Evolutionary conservation across 2,329 filamentous ascomycete genomes (phyloP).

Genomic region (Drechslerella stenobrocha): DNA sequence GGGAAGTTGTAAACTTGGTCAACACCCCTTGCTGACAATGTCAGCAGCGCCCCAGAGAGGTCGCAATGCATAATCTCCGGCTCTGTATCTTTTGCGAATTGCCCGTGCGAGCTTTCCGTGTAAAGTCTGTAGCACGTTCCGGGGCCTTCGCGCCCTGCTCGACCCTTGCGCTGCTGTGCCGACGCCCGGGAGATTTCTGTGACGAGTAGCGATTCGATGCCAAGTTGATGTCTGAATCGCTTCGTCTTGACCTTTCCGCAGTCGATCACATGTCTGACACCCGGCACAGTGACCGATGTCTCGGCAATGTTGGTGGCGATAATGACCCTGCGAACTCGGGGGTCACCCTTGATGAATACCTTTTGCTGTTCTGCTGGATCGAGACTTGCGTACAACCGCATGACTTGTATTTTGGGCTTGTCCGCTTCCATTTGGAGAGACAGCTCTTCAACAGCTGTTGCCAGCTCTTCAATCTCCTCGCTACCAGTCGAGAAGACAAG

Average conservation of each 20-base stretch:
- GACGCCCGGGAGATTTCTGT: slow-evolving; percentile 79
- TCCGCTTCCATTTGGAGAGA: slow-evolving; percentile 66
- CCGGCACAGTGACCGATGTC: slow-evolving; percentile 92
- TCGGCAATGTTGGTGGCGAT: slow-evolving; percentile 98
- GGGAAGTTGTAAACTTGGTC: slow-evolving; percentile 80
- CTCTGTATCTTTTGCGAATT: slow-evolving; percentile 71
- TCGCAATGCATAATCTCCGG: slow-evolving; percentile 93
- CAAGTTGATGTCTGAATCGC: slow-evolving; percentile 79
- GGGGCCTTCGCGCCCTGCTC: slow-evolving; percentile 86
- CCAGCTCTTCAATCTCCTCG: slow-evolving; percentile 83
- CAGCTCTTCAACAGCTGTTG: slow-evolving; percentile 79
- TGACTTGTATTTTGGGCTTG: slow-evolving; percentile 62
- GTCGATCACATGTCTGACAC: slow-evolving; percentile 88
- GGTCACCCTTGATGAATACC: slow-evolving; percentile 75
- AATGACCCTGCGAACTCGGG: slow-evolving; percentile 78
- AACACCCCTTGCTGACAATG: slow-evolving; percentile 89
- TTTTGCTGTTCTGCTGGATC: slow-evolving; percentile 82
- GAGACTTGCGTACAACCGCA: slow-evolving; percentile 87
- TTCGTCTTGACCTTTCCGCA: slow-evolving; percentile 93
- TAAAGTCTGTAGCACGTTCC: slow-evolving; percentile 91
- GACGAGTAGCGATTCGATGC: slow-evolving; percentile 84
- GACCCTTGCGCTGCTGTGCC: slow-evolving; percentile 85
- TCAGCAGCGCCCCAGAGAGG: slow-evolving; percentile 79
- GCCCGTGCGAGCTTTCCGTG: slow-evolving; percentile 71
- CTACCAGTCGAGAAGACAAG: slow-evolving; percentile 90